These are phyloP conservation scores for Forsythia viridissima DNA, from an alignment of 257 asterid species.

Conservation along the genomic window DNA sequence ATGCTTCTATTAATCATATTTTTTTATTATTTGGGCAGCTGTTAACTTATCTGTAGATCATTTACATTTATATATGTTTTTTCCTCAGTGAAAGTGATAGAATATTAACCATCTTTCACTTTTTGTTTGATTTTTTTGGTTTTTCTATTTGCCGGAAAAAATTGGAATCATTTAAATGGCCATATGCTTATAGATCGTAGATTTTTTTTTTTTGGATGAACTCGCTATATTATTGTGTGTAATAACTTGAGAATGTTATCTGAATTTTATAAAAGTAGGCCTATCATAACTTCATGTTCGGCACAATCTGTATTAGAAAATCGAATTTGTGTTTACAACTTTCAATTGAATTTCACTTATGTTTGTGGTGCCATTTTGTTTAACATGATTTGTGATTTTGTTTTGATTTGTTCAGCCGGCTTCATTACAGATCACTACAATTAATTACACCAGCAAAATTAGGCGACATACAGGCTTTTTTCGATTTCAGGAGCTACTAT, in stretches of 20 bases:
- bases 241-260: background rate
- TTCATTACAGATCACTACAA: background rate
- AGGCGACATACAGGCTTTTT: no score
- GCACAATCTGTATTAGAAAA: background rate
- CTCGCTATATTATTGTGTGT: background rate
- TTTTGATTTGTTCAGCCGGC: background rate
- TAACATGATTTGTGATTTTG: background rate
- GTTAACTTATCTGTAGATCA: background rate
- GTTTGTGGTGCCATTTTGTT: background rate
- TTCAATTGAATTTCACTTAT: background rate
- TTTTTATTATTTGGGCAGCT: background rate
- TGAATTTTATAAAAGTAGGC: background rate
- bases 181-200: background rate
- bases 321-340: background rate
- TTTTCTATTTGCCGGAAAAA: background rate
- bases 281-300: background rate
- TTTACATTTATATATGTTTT: background rate
- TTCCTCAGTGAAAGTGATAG: background rate
- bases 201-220: background rate
- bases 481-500: no score
- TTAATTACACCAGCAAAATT: background rate
- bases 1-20: conserved; percentile 2
- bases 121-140: background rate
- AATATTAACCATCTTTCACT: background rate
- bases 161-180: background rate